Base-by-base conservation (phyloP, 1,139 yeast genomes). In the Suhomyces chickasaworum region DNA sequence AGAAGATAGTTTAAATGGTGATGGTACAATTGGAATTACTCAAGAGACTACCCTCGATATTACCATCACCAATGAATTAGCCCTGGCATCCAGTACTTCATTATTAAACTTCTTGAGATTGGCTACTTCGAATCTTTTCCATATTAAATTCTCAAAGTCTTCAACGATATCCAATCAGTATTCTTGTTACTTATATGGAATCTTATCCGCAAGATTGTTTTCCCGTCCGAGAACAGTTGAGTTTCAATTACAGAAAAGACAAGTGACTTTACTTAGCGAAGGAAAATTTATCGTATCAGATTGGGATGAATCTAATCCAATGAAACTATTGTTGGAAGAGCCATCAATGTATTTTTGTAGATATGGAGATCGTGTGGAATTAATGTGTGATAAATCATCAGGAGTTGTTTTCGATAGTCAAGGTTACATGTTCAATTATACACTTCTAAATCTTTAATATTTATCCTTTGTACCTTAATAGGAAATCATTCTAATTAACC, bases 301-400 rank as follows among this genome's bases (percentile, higher is more conserved):
- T 3, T 58, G 64, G 63, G 15, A 36, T 30, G n/a, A 42, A n/a
- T 21, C 51, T 30, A 47, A 46, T 7, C 15, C 37, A 4, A 33
- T 46, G 17, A 56, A 50, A 41, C 47, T 41, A 30, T 31, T 58
- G 13, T 41, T 54, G 10, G 54, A 53, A 31, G 7, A 43, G 17
- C 35, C 49, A 1, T 61, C 64, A 0, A 49, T 45, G 13, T 59
- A 47, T 49, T 52, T 42, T 43, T 61, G 65, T 49, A 58, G 44
- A 6, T 55, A 63, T 4, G 55, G 45, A 10, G 56, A 55, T 34
- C 42, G 45, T 18, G 34, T 54, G 38, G 59, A 59, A 36, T 47
- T 61, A 25, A 42, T 40, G 10, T 61, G 65, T 33, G 52, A 51
- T 12, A 37, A 13, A 8, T 40, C 51, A 2, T 23, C 40, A 3